Evolutionary conservation across 257 asterid species (phyloP), one percentile per base, ranked within the genome.

Genomic region (Linaria vulgaris): DNA sequence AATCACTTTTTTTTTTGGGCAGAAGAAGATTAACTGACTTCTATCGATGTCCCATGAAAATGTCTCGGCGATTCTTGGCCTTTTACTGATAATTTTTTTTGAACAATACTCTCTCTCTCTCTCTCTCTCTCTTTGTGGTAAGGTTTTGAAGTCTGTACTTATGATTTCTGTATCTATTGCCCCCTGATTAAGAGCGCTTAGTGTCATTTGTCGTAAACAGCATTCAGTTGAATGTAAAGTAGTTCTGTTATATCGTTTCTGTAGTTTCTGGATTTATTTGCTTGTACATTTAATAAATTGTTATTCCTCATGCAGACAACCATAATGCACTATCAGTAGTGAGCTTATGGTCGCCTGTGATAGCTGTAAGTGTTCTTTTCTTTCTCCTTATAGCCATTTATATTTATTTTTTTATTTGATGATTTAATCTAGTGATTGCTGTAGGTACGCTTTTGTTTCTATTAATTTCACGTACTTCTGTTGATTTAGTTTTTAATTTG

Each of bases 311-410:
- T 85, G 85, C 74, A 94, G 99, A 90, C 77, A 94, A 94, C 74
- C 87, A 89, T 75, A 94, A 90, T 77, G 94, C 94, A 58, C 62
- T 87, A 51, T 79, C 99, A 5, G 75, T 94, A 21, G 79, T 79
- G 69, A 82, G 95, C 87, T 80, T 94, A 68, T 94, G 99, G 99
- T 90, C 88, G 59, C 99, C 96, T 38, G 96, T 94, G 66, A 56
- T 90, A 67, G 59, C 83, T 68, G 99, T 94, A 79, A 87, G 97
- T 78, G 44, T 67, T 27, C 77, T 43, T 64, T 60, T 58, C 48
- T 59, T 56, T 22, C 70, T 37, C n/a, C 55, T 50, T n/a, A n/a
- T n/a, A n/a, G n/a, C n/a, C n/a, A n/a, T n/a, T n/a, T n/a, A n/a
- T n/a, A 27, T 59, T 14, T 39, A 19, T 13, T 47, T 41, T 43